Conservation (phyloP, 257 asterid genomes). For the Parsonsia alboflavescens region DNA sequence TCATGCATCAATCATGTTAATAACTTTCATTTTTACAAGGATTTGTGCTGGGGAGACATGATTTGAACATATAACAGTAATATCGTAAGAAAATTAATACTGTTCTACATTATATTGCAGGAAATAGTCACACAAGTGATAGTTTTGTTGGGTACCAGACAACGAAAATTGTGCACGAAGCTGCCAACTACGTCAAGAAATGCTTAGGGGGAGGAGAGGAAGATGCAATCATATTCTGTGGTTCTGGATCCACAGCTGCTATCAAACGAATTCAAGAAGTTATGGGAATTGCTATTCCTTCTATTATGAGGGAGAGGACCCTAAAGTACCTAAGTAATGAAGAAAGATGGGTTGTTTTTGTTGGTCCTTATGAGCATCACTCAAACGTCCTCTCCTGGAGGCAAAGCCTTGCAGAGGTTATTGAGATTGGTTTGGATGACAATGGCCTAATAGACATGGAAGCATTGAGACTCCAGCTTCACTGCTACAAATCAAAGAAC, state of each 20-base stretch:
- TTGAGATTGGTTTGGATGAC: conserved; percentile 56
- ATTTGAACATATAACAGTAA: neutral
- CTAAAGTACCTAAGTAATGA: conserved; percentile 23
- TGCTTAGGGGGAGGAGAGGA: conserved; percentile 58
- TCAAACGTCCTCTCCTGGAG: conserved; percentile 74
- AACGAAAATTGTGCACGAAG: conserved; percentile 47
- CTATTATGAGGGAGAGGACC: conserved; percentile 41
- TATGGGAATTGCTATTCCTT: conserved; percentile 56
- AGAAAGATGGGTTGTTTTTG: conserved; percentile 61
- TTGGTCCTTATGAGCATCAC: conserved; percentile 80
- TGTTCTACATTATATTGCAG: conserved; percentile 13
- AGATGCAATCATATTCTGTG: conserved; percentile 50
- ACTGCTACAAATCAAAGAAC: conserved; percentile 24
- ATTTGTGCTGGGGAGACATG: too few species aligned
- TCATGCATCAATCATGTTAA: too few species aligned
- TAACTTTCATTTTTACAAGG: too few species aligned
- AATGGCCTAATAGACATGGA: conserved; percentile 49
- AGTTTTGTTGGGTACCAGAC: conserved; percentile 51
- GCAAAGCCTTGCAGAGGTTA: conserved; percentile 66
- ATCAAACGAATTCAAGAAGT: conserved; percentile 69
- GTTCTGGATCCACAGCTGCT: conserved; percentile 69
- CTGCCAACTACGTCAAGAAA: conserved; percentile 42
- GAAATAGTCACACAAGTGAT: conserved; percentile 63
- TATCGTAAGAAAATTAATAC: too few species aligned
- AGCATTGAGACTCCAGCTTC: conserved; percentile 31